Conservation (phyloP, 257 asterid species). For the Nemophila menziesii region DNA sequence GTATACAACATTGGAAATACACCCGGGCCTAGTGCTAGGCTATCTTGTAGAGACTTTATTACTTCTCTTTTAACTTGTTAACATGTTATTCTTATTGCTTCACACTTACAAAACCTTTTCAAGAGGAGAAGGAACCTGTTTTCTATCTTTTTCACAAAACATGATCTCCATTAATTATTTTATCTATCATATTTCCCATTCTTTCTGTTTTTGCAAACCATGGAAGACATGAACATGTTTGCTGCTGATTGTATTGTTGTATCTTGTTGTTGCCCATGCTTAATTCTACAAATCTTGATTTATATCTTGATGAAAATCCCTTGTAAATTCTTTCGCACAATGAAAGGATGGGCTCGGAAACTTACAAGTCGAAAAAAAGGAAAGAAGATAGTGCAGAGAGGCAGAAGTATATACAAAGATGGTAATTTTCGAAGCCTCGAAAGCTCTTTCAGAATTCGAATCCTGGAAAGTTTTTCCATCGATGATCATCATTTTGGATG, state of each 20-base stretch:
- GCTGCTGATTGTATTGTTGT: conserved; percentile 82
- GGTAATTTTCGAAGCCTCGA: conserved; percentile 23
- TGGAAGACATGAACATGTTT: conserved; percentile 50
- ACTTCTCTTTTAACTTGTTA: conserved; percentile 25
- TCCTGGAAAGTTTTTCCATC: conserved; percentile 10
- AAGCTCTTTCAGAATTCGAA: conserved; percentile 18
- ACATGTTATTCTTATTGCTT: conserved; percentile 51
- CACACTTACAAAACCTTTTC: conserved; percentile 55
- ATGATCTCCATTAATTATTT: conserved; percentile 31
- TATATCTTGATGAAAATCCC: conserved; percentile 55
- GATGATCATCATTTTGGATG: conserved; percentile 21
- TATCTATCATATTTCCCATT: conserved; percentile 12
- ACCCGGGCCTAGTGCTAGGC: background rate
- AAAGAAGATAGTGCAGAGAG: conserved; percentile 19
- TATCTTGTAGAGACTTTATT: background rate
- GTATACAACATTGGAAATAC: background rate
- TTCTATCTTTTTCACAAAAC: conserved; percentile 22
- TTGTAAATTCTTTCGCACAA: conserved; percentile 28
- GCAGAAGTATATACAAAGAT: conserved; percentile 14
- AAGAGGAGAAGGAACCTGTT: conserved; percentile 23
- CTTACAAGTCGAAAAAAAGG: conserved; percentile 22
- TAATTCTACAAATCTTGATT: conserved; percentile 60
- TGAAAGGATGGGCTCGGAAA: conserved; percentile 32
- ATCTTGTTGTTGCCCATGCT: conserved; percentile 74
- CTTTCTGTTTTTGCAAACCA: conserved; percentile 14